These are phyloP conservation scores for Starmerella kuoi DNA, from an alignment of 805 yeast species.

Conservation along the genomic window DNA sequence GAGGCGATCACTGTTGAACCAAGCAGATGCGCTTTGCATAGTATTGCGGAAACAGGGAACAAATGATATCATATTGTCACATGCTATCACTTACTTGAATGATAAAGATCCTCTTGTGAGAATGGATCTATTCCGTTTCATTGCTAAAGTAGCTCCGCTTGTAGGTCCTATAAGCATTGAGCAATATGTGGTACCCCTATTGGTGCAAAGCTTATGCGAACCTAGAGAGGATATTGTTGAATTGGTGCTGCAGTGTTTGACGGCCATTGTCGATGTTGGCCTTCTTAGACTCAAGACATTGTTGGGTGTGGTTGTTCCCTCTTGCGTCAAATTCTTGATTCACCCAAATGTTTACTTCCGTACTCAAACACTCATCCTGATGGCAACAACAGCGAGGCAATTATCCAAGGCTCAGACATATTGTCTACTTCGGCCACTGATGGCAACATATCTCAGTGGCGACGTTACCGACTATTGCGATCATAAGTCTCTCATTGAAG, in stretches of 20 bases:
- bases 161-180: constrained; percentile 75
- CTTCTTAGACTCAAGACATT: constrained; percentile 39
- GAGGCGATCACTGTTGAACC: constrained; percentile 52
- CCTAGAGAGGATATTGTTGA: constrained; percentile 64
- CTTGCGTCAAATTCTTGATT: constrained; percentile 45
- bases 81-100: constrained; percentile 80
- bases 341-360: constrained; percentile 86
- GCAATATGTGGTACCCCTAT: constrained; percentile 73
- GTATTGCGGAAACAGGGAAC: constrained; percentile 80
- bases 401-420: constrained; percentile 66
- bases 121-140: constrained; percentile 55
- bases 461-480: constrained; percentile 61
- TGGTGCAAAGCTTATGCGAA: constrained; percentile 73
- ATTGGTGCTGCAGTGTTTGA: constrained; percentile 48
- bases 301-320: constrained; percentile 41
- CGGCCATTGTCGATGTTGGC: constrained; percentile 46
- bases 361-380: constrained; percentile 49
- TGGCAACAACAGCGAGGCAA: constrained; percentile 49
- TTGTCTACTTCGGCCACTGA: constrained; percentile 71
- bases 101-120: constrained; percentile 60
- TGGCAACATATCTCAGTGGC: constrained; percentile 62
- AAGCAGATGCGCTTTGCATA: constrained; percentile 65
- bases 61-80: constrained; percentile 78
- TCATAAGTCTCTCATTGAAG: constrained; percentile 52
- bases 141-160: constrained; percentile 62